phyloP scores from a whole-genome alignment of 345 rosid species.

The Microcos paniculata region DNA sequence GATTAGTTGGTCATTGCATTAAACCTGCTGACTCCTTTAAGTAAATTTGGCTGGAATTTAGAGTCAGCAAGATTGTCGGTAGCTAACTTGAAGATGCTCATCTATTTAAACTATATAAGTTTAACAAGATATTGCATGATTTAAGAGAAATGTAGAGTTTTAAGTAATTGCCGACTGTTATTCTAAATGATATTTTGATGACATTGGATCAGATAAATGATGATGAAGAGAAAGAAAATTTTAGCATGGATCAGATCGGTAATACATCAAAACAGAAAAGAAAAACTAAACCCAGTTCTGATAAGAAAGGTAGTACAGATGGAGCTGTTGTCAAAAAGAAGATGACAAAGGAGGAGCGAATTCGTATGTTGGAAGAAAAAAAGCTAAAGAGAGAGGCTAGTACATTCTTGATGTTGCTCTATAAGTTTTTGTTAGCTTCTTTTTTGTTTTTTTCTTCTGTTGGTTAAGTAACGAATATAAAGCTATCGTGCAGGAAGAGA shows the following conservation, averaged over 20 bases:
- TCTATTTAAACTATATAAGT: conserved; percentile 6
- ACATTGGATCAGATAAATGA: conserved; percentile 45
- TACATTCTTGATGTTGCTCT: conserved; percentile 14
- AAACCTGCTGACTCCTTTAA: not conserved
- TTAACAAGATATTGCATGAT: not conserved
- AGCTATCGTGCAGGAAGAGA: conserved; percentile 67
- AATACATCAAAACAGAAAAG: conserved; percentile 23
- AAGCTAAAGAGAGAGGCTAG: conserved; percentile 74
- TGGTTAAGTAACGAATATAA: conserved; percentile 12
- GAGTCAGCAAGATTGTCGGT: not conserved
- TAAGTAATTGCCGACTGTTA: not conserved
- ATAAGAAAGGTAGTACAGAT: conserved; percentile 30
- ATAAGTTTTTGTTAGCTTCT: conserved; percentile 7
- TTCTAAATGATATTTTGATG: conserved; percentile 7
- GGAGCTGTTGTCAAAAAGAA: conserved; percentile 44
- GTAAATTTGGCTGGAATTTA: conserved; percentile 2
- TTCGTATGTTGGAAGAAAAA: conserved; percentile 61
- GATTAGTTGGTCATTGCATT: not conserved
- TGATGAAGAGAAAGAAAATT: conserved; percentile 53
- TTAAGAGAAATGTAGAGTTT: not conserved
- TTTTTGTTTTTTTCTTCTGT: not conserved
- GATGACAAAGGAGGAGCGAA: conserved; percentile 54
- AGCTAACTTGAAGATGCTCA: not conserved
- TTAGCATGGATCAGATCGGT: conserved; percentile 38
- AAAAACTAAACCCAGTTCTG: conserved; percentile 22